Evolutionary conservation across 139 green algal species (phyloP).

Genomic region (Edaphochlamys debaryana): DNA sequence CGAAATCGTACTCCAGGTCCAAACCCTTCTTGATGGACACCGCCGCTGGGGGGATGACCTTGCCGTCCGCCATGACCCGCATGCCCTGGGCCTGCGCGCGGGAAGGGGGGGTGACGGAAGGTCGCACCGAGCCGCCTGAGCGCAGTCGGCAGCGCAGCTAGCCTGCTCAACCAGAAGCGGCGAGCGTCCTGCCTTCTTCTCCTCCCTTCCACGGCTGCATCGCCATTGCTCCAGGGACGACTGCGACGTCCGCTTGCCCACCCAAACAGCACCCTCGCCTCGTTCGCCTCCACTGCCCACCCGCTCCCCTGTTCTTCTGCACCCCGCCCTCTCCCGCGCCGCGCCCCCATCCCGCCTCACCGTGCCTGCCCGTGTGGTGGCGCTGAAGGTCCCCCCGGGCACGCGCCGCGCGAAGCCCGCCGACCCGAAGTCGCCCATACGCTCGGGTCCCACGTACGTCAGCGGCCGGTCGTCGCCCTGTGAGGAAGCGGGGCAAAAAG

Average conservation of each 20-base stretch:
- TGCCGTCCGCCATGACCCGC: conserved; percentile 17
- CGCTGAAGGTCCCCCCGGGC: conserved; percentile 22
- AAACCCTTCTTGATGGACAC: conserved; percentile 16
- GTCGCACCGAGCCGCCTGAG: not conserved
- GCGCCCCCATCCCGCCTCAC: not conserved
- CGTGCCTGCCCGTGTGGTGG: conserved; percentile 10
- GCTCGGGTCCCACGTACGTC: conserved; percentile 26
- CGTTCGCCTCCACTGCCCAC: too few species aligned
- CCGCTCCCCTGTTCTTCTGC: not conserved
- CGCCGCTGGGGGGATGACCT: conserved; percentile 43
- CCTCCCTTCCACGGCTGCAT: too few species aligned
- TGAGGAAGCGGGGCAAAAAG: too few species aligned
- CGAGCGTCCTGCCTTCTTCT: too few species aligned
- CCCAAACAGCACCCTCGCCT: not conserved
- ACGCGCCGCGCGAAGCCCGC: conserved; percentile 38
- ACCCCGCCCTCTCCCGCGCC: not conserved
- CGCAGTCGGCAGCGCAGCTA: not conserved
- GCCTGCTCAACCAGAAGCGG: not conserved
- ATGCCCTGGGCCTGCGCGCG: not conserved
- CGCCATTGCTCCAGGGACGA: too few species aligned
- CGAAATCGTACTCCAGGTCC: conserved; percentile 42
- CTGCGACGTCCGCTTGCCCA: too few species aligned
- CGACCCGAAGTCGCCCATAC: conserved; percentile 12
- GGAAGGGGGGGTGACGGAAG: not conserved
- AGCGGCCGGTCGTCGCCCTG: not conserved